phyloP scores from a whole-genome alignment of 2,329 filamentous ascomycete species.

The Setomelanomma holmii region DNA sequence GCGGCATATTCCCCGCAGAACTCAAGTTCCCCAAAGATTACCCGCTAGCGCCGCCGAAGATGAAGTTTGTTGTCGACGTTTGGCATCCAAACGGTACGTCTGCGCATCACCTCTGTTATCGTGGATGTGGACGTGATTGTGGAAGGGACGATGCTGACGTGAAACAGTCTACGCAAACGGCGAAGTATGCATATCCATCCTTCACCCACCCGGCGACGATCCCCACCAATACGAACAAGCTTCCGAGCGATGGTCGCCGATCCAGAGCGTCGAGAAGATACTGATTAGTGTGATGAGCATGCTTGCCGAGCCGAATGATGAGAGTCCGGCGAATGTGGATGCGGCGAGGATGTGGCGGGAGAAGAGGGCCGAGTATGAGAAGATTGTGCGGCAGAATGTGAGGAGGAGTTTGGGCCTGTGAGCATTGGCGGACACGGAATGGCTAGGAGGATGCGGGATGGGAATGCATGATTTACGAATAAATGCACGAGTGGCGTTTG shows the following conservation, averaged over 20 bases:
- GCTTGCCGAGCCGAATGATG: slow-evolving; percentile 90
- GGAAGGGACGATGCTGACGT: slow-evolving; percentile 6
- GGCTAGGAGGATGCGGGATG: neutral
- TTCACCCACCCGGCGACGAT: slow-evolving; percentile 94
- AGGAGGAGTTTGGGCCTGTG: slow-evolving; percentile 47
- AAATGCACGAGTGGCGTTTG: slow-evolving; percentile 22
- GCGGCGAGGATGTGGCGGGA: slow-evolving; percentile 88
- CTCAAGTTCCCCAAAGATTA: slow-evolving; percentile 86
- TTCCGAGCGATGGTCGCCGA: slow-evolving; percentile 89
- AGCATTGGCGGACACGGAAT: neutral
- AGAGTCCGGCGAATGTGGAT: slow-evolving; percentile 94
- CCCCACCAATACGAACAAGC: slow-evolving; percentile 92
- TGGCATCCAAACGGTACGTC: slow-evolving; percentile 87
- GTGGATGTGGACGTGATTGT: no score
- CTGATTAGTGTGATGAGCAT: slow-evolving; percentile 90
- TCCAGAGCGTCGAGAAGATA: slow-evolving; percentile 95
- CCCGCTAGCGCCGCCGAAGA: slow-evolving; percentile 84
- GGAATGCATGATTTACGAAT: slow-evolving; percentile 8
- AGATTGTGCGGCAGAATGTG: slow-evolving; percentile 69
- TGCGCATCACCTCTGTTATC: neutral
- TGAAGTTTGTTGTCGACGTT: slow-evolving; percentile 84
- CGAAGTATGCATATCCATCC: slow-evolving; percentile 93
- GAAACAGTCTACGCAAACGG: slow-evolving; percentile 77
- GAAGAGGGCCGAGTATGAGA: slow-evolving; percentile 79
- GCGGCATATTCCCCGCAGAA: slow-evolving; percentile 88